Conservation (phyloP, 1,284 basidiomycete genomes). For the Ceratobasidium sp. region DNA sequence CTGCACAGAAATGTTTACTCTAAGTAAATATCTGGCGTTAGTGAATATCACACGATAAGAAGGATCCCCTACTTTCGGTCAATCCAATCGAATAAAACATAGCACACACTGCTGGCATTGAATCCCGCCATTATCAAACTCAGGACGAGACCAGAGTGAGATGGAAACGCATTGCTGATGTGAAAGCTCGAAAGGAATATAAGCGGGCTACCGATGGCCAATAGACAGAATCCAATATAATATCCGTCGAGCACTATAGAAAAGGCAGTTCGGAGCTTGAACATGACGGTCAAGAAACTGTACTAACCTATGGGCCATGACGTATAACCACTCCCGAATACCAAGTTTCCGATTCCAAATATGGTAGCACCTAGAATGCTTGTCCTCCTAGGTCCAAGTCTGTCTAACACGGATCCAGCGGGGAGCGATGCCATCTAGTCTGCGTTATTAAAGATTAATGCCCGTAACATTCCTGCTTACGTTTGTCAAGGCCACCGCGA, state of each 20-base stretch:
- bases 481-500: conserved; percentile 50
- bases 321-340: conserved; percentile 45
- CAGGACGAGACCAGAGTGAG: conserved; percentile 51
- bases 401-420: conserved; percentile 48
- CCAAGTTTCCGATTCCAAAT: conserved; percentile 47
- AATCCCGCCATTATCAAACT: conserved; percentile 52
- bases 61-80: conserved; percentile 40
- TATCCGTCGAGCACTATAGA: conserved; percentile 43
- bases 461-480: conserved; percentile 40
- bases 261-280: conserved; percentile 38
- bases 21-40: conserved; percentile 13
- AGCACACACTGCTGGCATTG: conserved; percentile 50
- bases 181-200: conserved; percentile 45
- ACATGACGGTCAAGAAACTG: neutral
- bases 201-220: conserved; percentile 50
- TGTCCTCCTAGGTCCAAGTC: conserved; percentile 47
- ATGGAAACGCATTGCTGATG: conserved; percentile 52
- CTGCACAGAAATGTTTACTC: conserved; percentile 42
- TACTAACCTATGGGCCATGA: conserved; percentile 34
- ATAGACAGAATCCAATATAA: conserved; percentile 48
- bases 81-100: conserved; percentile 47
- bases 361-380: conserved; percentile 47
- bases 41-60: conserved; percentile 25
- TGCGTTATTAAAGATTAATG: neutral
- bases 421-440: conserved; percentile 48